Conservation (phyloP, 805 yeast genomes). For the Komagataella ulmi region DNA sequence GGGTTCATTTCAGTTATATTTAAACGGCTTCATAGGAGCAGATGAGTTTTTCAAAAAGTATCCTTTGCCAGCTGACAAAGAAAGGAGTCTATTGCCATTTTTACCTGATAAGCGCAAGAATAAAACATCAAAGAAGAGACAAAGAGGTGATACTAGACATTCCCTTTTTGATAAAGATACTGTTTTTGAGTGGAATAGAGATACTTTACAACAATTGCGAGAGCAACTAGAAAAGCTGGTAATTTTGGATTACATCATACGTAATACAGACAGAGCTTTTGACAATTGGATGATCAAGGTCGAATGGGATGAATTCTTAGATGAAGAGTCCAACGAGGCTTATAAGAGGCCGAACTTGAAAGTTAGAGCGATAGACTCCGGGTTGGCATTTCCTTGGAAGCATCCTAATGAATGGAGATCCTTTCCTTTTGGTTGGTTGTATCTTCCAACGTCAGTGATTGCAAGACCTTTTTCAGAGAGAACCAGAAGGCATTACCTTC, state of each 20-base stretch:
- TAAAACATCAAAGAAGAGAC: not conserved
- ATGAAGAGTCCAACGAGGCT: not conserved
- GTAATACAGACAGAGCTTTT: conserved; percentile 63
- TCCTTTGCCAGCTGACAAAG: conserved; percentile 32
- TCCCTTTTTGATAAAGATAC: conserved; percentile 2
- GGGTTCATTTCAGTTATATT: conserved; percentile 57
- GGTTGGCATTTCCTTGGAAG: conserved; percentile 68
- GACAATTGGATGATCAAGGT: conserved; percentile 70
- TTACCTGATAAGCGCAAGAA: not conserved
- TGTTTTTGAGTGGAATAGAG: conserved; percentile 40
- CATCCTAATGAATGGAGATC: conserved; percentile 77
- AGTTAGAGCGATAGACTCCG: conserved; percentile 68
- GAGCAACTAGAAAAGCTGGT: conserved; percentile 57
- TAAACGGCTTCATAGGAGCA: conserved; percentile 46
- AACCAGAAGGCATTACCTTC: conserved; percentile 43
- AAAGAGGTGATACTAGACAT: not conserved
- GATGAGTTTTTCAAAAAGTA: conserved; percentile 38
- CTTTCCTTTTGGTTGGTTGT: conserved; percentile 70
- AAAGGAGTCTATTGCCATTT: not conserved
- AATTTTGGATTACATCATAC: conserved; percentile 54
- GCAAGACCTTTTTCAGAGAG: conserved; percentile 52
- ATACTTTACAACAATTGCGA: conserved; percentile 34
- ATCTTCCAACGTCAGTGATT: conserved; percentile 45
- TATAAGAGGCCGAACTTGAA: conserved; percentile 23
- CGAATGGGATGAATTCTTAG: conserved; percentile 21